Evolutionary conservation across 371 early-diverging fungal species (phyloP).

Genomic region (Syncephalastrum racemosum): DNA sequence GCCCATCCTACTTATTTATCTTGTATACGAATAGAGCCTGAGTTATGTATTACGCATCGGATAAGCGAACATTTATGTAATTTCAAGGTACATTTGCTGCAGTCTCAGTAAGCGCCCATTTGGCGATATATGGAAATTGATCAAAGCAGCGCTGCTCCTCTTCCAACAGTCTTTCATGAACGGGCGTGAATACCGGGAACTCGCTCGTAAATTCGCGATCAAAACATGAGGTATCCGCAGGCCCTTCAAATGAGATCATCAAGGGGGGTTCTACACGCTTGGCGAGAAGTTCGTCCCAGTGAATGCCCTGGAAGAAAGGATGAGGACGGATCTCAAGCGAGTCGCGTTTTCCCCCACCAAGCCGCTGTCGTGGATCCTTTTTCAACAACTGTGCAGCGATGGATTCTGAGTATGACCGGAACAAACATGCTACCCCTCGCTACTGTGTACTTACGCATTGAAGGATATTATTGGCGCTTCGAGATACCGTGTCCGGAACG

Average conservation of each 20-base stretch:
- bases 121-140: too few relatives aligned
- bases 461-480: too few relatives aligned
- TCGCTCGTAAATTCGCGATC: slow-evolving; percentile 94
- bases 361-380: slow-evolving; percentile 84
- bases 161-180: slow-evolving; percentile 64
- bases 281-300: slow-evolving; percentile 89
- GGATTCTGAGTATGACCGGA: too few relatives aligned
- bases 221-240: slow-evolving; percentile 93
- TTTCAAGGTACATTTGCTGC: too few relatives aligned
- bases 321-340: slow-evolving; percentile 89
- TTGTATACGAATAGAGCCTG: too few relatives aligned
- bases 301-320: slow-evolving; percentile 90
- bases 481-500: slow-evolving; percentile 78
- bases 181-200: slow-evolving; percentile 84
- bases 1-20: too few relatives aligned
- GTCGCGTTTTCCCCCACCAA: slow-evolving; percentile 83
- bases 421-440: too few relatives aligned
- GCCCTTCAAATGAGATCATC: slow-evolving; percentile 75
- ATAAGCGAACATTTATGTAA: too few relatives aligned
- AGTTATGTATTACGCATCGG: too few relatives aligned
- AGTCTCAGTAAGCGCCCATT: too few relatives aligned
- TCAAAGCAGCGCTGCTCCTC: too few relatives aligned
- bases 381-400: slow-evolving; percentile 61
- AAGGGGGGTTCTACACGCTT: slow-evolving; percentile 87
- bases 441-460: too few relatives aligned